Evolutionary conservation across 2,329 filamentous ascomycete genomes (phyloP).

Genomic region (Fusarium bulbicola): DNA sequence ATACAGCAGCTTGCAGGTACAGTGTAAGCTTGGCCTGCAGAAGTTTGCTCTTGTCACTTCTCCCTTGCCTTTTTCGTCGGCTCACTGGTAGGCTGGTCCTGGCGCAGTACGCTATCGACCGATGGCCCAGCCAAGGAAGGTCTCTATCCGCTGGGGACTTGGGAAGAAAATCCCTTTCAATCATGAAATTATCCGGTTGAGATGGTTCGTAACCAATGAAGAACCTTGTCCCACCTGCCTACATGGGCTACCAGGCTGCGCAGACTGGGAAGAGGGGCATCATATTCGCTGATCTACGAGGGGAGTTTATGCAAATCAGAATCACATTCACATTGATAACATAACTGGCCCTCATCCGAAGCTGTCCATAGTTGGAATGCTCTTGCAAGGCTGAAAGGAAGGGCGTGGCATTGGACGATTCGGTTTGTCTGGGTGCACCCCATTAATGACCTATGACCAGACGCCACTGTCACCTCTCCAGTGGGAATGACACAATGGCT

Average conservation of each 20-base stretch:
- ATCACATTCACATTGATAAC: slow-evolving; percentile 14
- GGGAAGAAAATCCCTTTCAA: slow-evolving; percentile 12
- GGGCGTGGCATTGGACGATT: slow-evolving; percentile 39
- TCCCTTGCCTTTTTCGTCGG: slow-evolving; percentile 19
- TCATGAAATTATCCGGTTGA: slow-evolving; percentile 18
- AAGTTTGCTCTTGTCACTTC: slow-evolving; percentile 23
- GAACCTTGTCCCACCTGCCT: neutral
- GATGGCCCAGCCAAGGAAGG: slow-evolving; percentile 10
- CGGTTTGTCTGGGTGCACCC: slow-evolving; percentile 27
- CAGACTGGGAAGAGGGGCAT: slow-evolving; percentile 6
- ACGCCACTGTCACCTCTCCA: slow-evolving; percentile 40
- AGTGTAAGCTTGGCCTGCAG: slow-evolving; percentile 16
- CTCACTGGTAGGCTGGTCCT: slow-evolving; percentile 9
- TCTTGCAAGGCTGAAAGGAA: slow-evolving; percentile 35
- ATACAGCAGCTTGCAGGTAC: slow-evolving; percentile 1
- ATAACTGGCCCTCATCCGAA: slow-evolving; percentile 15
- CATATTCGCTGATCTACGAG: slow-evolving; percentile 6
- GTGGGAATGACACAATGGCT: slow-evolving; percentile 37
- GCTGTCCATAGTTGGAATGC: slow-evolving; percentile 25
- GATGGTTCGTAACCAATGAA: slow-evolving; percentile 6
- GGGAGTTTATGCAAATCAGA: slow-evolving; percentile 27
- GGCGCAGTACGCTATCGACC: slow-evolving; percentile 21
- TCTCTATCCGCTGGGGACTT: slow-evolving; percentile 4
- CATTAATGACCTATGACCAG: slow-evolving; percentile 29
- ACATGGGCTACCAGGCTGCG: neutral